phyloP scores from a whole-genome alignment of 2,329 filamentous ascomycete genomes.

The Verticillium klebahnii region DNA sequence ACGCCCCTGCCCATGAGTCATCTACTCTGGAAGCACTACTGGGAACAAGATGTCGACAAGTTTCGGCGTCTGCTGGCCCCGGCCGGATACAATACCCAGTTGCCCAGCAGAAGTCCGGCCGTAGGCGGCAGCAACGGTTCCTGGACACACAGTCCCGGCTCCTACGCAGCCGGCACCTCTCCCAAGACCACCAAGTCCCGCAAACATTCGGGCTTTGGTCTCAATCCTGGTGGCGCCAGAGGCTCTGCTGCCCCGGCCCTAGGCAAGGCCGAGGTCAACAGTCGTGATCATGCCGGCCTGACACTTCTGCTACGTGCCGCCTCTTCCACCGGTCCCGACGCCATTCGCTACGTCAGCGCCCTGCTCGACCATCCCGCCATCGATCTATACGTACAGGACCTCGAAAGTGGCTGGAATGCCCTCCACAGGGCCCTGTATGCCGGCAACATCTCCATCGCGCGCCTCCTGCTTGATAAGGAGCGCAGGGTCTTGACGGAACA shows the following conservation, averaged over 20 bases:
- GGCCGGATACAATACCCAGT: constrained; percentile 55
- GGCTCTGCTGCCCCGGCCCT: constrained; percentile 34
- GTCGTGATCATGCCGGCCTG: constrained; percentile 74
- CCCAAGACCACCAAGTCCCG: constrained; percentile 48
- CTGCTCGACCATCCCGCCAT: constrained; percentile 77
- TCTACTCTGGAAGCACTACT: constrained; percentile 92
- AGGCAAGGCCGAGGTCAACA: constrained; percentile 70
- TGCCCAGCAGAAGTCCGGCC: constrained; percentile 46
- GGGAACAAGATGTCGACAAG: constrained; percentile 94
- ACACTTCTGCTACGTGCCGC: constrained; percentile 82
- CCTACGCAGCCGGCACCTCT: constrained; percentile 33
- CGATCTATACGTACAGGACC: constrained; percentile 83
- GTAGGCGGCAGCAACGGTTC: constrained; percentile 23
- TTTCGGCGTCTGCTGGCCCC: constrained; percentile 86
- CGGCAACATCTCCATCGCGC: constrained; percentile 83
- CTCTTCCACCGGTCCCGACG: constrained; percentile 66
- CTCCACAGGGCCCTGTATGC: constrained; percentile 87
- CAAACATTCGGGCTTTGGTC: constrained; percentile 46
- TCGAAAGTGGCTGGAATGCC: constrained; percentile 93
- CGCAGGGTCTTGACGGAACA: constrained; percentile 58
- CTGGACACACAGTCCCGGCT: neutral
- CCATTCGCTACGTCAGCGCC: constrained; percentile 69
- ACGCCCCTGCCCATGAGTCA: constrained; percentile 74
- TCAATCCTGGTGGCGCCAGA: constrained; percentile 37
- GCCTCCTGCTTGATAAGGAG: constrained; percentile 76